Base-by-base conservation (phyloP, 805 yeast genomes). In the Teunomyces atbi region DNA sequence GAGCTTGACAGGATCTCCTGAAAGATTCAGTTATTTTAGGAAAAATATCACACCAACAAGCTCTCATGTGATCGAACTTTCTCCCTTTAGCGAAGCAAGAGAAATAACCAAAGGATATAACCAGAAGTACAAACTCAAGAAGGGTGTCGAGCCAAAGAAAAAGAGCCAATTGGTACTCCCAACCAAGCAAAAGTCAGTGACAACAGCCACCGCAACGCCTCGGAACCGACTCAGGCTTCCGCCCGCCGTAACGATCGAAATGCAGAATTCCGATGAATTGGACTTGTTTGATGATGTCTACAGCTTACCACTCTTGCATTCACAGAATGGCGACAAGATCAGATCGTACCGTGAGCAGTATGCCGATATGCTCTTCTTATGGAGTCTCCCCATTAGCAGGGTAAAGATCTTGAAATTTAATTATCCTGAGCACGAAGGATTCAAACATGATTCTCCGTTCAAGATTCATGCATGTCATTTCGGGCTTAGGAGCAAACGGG, bases 361-460 rank as follows among this genome's bases (percentile, higher is more conserved):
- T 62, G 90, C 97, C 0, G 78, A 84, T 15, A 74, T 91, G 59
- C 69, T 91, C 11, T 87, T 79, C 57, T 64, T 77, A 28, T 92
- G 97, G 97, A 95, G 94, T 0, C 71, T 90, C 15, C 86, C 90
- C 0, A 76, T 86, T n/a, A 81, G 84, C 52, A 66, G 96, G 36
- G 81, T 88, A 23, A 91, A 91, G 57, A 78, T 91, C 8, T 62
- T 89, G 46, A 89, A 91, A 64, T 79, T 81, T 68, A 85, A 84
- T 56, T 77, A 75, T 48, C 64, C 77, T 3, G 49, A 57, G 12
- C 44, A 46, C 12, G 55, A 48, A 20, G 47, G 47, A 47, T 58
- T 12, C 47, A 53, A 5, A 33, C 26, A 18, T 5, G 45, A 20
- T 39, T 59, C 67, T 21, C 60, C 49, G 16, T 61, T 58, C 41